These are phyloP conservation scores for Blastobotrys apis DNA, from an alignment of 1,139 yeast genomes.

Conservation along the genomic window DNA sequence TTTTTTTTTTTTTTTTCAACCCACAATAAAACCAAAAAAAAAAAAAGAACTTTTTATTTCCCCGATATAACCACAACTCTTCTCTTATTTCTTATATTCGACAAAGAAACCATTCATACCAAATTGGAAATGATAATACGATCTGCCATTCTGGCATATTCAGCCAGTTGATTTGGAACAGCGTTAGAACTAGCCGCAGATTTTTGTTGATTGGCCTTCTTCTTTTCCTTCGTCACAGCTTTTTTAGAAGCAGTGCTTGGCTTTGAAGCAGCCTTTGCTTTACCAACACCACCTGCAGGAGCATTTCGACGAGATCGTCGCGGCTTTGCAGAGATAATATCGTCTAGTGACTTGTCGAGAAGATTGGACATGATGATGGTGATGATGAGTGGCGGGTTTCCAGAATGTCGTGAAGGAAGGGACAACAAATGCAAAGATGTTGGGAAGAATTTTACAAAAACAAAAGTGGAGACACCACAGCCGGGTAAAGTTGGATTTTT, in stretches of 20 bases:
- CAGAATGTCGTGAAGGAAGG: no score
- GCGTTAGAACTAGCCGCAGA: conserved; percentile 30
- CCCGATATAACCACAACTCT: no score
- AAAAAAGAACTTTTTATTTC: background rate
- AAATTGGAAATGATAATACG: conserved; percentile 37
- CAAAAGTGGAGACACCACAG: no score
- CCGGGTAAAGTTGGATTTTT: no score
- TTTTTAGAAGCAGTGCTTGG: conserved; percentile 20
- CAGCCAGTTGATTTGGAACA: conserved; percentile 24
- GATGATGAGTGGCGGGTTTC: no score
- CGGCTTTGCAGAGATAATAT: conserved; percentile 72
- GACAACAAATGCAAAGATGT: no score
- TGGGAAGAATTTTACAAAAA: no score
- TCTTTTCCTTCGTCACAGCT: conserved; percentile 21
- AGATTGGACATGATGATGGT: conserved; percentile 49
- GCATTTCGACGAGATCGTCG: conserved; percentile 27
- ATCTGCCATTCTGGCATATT: conserved; percentile 29
- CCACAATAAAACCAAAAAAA: background rate
- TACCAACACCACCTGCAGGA: conserved; percentile 17
- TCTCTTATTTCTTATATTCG: no score
- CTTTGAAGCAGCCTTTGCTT: conserved; percentile 22
- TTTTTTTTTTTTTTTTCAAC: background rate
- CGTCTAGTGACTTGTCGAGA: conserved; percentile 93
- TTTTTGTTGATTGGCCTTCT: conserved; percentile 20
- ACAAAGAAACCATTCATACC: conserved; percentile 25